phyloP scores from a whole-genome alignment of 345 rosid genomes.

The Brassica juncea region DNA sequence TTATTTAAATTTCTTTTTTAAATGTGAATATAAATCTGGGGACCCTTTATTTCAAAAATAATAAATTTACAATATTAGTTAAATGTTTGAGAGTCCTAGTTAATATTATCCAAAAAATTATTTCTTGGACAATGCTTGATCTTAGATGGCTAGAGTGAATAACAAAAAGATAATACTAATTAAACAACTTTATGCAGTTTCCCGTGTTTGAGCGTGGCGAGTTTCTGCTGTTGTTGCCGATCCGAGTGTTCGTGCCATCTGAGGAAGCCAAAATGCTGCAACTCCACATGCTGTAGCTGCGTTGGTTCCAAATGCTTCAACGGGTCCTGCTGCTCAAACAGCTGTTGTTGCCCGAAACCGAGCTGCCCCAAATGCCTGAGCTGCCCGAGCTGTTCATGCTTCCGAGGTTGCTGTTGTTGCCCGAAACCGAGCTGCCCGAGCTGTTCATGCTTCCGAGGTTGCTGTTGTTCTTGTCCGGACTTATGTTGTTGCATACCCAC shows the following conservation, averaged over 20 bases:
- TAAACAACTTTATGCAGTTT: conserved; percentile 36
- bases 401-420: conserved; percentile 48
- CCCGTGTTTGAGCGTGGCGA: conserved; percentile 61
- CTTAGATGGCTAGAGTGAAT: neutral
- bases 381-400: conserved; percentile 34
- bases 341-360: conserved; percentile 46
- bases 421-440: neutral
- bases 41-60: neutral
- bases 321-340: conserved; percentile 37
- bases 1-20: neutral
- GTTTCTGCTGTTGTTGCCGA: conserved; percentile 76
- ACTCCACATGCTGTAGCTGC: conserved; percentile 27
- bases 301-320: conserved; percentile 37
- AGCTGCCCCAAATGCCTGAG: conserved; percentile 17
- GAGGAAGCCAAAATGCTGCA: conserved; percentile 52
- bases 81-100: neutral
- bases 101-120: no score
- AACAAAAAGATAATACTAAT: conserved; percentile 6
- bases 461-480: conserved; percentile 52
- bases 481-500: conserved; percentile 53
- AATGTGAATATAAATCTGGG: neutral
- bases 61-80: neutral
- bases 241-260: conserved; percentile 53
- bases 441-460: conserved; percentile 43
- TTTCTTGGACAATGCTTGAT: neutral